Conservation (phyloP, 257 asterid species). For the Coffea eugenioides region DNA sequence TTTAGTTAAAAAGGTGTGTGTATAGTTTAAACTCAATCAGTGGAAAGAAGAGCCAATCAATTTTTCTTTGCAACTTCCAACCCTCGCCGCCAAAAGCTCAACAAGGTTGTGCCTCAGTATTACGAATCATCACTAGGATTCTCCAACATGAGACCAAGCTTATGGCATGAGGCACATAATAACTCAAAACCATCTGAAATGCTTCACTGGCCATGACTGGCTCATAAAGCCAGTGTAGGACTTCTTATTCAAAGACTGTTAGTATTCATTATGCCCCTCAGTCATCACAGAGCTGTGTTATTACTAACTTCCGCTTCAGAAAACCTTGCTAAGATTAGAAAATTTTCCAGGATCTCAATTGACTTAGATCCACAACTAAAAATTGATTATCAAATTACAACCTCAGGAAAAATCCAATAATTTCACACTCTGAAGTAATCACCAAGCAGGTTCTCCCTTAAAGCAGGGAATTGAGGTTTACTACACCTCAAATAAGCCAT, state of each 20-base stretch:
- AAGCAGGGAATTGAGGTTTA: neutral
- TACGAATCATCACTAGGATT: neutral
- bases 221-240: neutral
- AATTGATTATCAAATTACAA: neutral
- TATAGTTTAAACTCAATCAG: neutral
- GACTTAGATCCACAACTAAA: neutral
- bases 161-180: neutral
- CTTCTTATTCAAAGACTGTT: neutral
- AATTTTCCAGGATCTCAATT: neutral
- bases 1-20: neutral
- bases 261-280: neutral
- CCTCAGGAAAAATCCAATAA: conserved; percentile 4
- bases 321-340: neutral
- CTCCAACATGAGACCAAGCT: neutral
- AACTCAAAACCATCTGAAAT: neutral
- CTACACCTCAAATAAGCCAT: conserved; percentile 6
- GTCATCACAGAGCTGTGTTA: neutral
- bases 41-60: too few species aligned
- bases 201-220: neutral
- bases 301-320: neutral
- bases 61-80: too few species aligned
- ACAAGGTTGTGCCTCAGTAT: too few species aligned
- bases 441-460: conserved; percentile 18
- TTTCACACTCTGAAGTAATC: conserved; percentile 1
- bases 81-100: too few species aligned